Evolutionary conservation across 495 filamentous ascomycete genomes (phyloP).

Genomic region (Geopyxis carbonaria): DNA sequence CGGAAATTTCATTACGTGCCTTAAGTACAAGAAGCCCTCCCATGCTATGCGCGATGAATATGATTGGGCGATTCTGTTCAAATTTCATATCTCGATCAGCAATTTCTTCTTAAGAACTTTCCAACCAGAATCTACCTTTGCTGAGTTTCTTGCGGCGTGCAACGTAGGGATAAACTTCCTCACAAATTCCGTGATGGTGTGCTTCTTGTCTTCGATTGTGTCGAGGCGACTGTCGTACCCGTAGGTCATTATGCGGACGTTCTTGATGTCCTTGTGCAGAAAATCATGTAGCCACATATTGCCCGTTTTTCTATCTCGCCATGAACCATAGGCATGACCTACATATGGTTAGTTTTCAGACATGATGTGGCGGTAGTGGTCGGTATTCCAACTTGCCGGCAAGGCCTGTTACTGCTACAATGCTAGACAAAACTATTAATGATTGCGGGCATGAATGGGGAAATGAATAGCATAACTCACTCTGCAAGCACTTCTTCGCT

Average conservation of each 20-base stretch:
- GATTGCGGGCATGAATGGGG: neutral
- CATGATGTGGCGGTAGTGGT: too few species aligned
- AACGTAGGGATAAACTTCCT: constrained; percentile 20
- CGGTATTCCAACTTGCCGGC: too few species aligned
- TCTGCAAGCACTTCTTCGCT: constrained; percentile 3
- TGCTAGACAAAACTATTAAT: constrained; percentile 8
- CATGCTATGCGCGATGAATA: constrained; percentile 27
- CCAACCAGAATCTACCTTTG: constrained; percentile 12
- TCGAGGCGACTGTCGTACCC: constrained; percentile 25
- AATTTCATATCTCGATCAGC: too few species aligned
- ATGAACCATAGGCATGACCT: constrained; percentile 26
- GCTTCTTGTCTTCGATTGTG: constrained; percentile 7
- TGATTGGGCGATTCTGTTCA: constrained; percentile 20
- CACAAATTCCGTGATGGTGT: constrained; percentile 20
- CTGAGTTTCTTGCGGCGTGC: constrained; percentile 13
- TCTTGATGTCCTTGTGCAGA: constrained; percentile 19
- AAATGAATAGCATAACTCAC: constrained; percentile 4
- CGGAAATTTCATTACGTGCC: constrained; percentile 13
- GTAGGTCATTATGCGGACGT: constrained; percentile 23
- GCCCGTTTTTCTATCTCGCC: constrained; percentile 17
- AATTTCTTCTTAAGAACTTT: too few species aligned
- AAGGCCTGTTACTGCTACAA: constrained; percentile 25
- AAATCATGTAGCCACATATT: constrained; percentile 27
- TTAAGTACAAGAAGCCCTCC: constrained; percentile 26
- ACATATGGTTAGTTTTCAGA: too few species aligned